These are phyloP conservation scores for Sugiyamaella castrensis DNA, from an alignment of 1,139 yeast genomes.

Conservation along the genomic window DNA sequence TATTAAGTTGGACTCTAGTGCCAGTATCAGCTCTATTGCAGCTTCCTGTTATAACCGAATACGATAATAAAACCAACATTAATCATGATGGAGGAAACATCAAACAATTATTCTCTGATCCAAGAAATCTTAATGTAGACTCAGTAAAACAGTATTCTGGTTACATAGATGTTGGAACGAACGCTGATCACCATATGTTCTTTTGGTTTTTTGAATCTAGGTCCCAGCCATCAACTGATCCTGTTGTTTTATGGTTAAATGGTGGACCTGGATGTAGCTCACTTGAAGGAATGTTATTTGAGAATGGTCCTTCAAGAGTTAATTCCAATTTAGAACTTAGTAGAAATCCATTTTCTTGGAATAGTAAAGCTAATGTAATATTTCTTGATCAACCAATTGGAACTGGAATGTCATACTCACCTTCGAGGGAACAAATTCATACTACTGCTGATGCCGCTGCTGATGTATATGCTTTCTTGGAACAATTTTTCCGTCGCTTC, in stretches of 20 bases:
- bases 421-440: conserved; percentile 15
- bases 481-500: conserved; percentile 85
- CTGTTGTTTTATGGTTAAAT: conserved; percentile 66
- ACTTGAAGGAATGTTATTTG: conserved; percentile 32
- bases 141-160: conserved; percentile 57
- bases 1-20: no score
- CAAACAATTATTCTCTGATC: conserved; percentile 13
- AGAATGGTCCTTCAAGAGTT: conserved; percentile 25
- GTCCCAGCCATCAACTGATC: conserved; percentile 60
- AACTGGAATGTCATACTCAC: conserved; percentile 67
- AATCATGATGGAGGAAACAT: no score
- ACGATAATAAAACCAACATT: no score
- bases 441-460: conserved; percentile 72
- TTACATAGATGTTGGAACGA: conserved; percentile 60
- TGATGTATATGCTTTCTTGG: conserved; percentile 89
- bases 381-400: conserved; percentile 73
- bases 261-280: conserved; percentile 77
- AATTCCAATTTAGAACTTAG: conserved; percentile 47
- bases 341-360: conserved; percentile 68
- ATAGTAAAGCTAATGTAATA: conserved; percentile 62
- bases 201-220: conserved; percentile 76
- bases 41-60: no score
- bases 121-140: conserved; percentile 34
- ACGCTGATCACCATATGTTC: conserved; percentile 80
- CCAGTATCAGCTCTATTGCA: no score